Conservation (phyloP, 2,329 filamentous ascomycete species). For the Diaporthe citrichinensis region DNA sequence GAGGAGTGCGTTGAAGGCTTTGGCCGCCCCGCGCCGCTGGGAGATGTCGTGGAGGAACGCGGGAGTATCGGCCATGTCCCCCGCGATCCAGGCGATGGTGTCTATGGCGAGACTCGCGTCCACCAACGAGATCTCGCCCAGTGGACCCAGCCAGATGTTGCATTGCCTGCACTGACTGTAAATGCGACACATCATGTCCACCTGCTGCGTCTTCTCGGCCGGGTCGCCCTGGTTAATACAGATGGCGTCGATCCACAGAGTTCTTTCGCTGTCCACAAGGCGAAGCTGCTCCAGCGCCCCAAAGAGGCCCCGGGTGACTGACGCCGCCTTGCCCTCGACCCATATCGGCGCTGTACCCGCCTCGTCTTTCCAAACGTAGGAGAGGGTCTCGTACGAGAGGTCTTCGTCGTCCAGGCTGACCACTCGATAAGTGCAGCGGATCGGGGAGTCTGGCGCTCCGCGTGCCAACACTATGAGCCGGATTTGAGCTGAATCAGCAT, state of each 20-base stretch:
- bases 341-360: not conserved
- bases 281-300: constrained; percentile 18
- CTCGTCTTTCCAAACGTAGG: not conserved
- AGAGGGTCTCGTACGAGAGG: not conserved
- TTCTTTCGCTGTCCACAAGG: not conserved
- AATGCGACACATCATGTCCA: constrained; percentile 1
- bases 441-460: not conserved
- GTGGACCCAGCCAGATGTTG: not conserved
- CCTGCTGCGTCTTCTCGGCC: not conserved
- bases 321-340: not conserved
- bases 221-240: not conserved
- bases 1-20: not conserved
- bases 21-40: not conserved
- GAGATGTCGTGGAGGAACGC: not conserved
- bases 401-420: not conserved
- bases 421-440: not conserved
- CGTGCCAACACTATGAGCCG: not conserved
- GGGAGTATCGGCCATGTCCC: not conserved
- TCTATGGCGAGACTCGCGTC: not conserved
- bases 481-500: not conserved
- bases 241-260: constrained; percentile 1
- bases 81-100: not conserved
- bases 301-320: not conserved
- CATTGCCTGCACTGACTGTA: constrained; percentile 1
- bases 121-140: not conserved